Evolutionary conservation across 306 rosid genomes (phyloP).

Genomic region (Vicia faba): DNA sequence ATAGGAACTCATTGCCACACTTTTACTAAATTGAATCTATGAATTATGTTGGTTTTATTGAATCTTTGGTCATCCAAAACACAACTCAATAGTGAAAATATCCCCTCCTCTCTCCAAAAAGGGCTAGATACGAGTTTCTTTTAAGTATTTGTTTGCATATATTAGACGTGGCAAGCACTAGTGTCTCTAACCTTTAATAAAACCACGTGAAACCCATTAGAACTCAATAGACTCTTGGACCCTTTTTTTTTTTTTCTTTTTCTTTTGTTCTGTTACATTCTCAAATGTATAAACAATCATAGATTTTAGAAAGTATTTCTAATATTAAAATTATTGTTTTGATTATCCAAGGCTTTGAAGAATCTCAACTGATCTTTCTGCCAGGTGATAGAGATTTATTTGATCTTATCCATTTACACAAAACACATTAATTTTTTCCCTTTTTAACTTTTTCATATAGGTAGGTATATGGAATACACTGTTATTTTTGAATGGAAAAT

Average conservation of each 20-base stretch:
- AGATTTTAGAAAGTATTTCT: not conserved
- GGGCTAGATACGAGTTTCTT: no score
- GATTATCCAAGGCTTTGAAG: not conserved
- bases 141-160: not conserved
- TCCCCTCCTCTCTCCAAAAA: no score
- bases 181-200: constrained; percentile 2
- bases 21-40: no score
- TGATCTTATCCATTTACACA: not conserved
- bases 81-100: no score
- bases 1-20: no score
- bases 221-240: not conserved
- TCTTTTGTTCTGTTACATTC: not conserved
- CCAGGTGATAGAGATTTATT: constrained; percentile 4
- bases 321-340: not conserved
- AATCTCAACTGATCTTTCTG: constrained; percentile 1
- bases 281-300: not conserved
- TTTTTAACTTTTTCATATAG: not conserved
- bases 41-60: no score
- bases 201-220: constrained; percentile 14
- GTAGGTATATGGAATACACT: no score
- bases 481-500: no score
- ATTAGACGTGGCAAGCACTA: constrained; percentile 9
- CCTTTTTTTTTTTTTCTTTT: not conserved
- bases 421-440: not conserved
- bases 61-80: no score